Percentiles rank a stretch among this genome's conserved stretches.
These are phyloP conservation scores for Theobroma grandiflorum DNA, from an alignment of 441 rosid genomes.

Conservation along the genomic window DNA sequence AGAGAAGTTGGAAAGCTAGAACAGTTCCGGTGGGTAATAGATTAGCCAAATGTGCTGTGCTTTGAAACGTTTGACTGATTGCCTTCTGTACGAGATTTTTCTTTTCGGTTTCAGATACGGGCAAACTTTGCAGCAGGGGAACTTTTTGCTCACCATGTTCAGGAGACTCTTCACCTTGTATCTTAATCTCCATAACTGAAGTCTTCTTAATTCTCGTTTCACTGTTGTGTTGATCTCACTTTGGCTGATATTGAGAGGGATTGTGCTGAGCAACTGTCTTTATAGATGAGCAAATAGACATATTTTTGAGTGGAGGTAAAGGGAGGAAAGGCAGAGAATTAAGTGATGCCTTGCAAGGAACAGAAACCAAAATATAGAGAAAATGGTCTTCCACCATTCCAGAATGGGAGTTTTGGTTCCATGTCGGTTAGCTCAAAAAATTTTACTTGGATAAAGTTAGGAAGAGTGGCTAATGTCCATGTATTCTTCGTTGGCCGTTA, in stretches of 20 bases:
- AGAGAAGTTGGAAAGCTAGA: slow-evolving; percentile 77
- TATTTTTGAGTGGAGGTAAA: slow-evolving; percentile 45
- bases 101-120: slow-evolving; percentile 45
- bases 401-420: not conserved
- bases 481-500: not conserved
- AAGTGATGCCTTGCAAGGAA: slow-evolving; percentile 56
- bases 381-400: slow-evolving; percentile 17
- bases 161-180: slow-evolving; percentile 35
- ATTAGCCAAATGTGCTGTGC: slow-evolving; percentile 84
- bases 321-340: slow-evolving; percentile 34
- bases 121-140: slow-evolving; percentile 46
- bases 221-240: not conserved
- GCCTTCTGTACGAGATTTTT: slow-evolving; percentile 66
- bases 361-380: slow-evolving; percentile 26
- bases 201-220: not conserved
- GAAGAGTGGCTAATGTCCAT: not conserved
- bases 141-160: slow-evolving; percentile 41
- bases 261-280: not conserved
- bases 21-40: slow-evolving; percentile 87
- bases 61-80: slow-evolving; percentile 73
- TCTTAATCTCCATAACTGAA: slow-evolving; percentile 56
- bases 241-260: not conserved
- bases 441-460: not conserved
- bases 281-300: slow-evolving; percentile 20
- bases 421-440: not conserved